These are phyloP conservation scores for Colletotrichum chrysophilum DNA, from an alignment of 2,329 filamentous ascomycete species.

Conservation along the genomic window DNA sequence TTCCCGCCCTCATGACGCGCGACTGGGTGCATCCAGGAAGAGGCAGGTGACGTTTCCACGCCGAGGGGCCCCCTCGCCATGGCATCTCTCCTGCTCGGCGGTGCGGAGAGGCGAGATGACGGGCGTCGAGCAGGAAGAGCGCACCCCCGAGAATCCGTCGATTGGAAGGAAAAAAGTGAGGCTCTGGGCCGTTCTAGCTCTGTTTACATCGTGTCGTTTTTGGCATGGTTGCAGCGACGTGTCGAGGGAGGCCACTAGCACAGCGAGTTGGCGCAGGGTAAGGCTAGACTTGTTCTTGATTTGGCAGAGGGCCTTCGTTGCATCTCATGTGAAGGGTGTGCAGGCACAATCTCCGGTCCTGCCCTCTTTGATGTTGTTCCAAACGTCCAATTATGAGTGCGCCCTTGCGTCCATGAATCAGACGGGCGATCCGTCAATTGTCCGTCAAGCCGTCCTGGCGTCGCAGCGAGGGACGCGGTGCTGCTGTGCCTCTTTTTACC, in stretches of 20 bases:
- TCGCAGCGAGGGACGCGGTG: background rate
- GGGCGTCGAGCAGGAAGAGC: background rate
- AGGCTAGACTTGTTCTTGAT: conserved; percentile 10
- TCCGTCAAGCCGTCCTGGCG: background rate
- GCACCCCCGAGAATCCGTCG: background rate
- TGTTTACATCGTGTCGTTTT: conserved; percentile 18
- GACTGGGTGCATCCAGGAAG: conserved; percentile 1
- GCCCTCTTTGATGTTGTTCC: conserved; percentile 1
- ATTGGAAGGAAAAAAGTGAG: background rate
- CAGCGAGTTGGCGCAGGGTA: conserved; percentile 1
- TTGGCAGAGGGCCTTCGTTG: background rate
- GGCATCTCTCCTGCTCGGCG: background rate
- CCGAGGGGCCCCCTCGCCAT: background rate
- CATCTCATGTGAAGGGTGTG: conserved; percentile 15
- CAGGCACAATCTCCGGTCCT: conserved; percentile 15
- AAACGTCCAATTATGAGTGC: background rate
- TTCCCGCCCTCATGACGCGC: background rate
- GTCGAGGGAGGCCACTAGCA: background rate
- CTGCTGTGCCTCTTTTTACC: background rate
- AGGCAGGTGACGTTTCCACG: conserved; percentile 4
- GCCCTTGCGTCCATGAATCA: conserved; percentile 16
- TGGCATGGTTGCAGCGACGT: conserved; percentile 12
- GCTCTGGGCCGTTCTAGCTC: conserved; percentile 10
- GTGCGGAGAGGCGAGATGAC: conserved; percentile 4
- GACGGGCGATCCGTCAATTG: conserved; percentile 2